A percentile compares a stretch with the other conserved stretches of the same genome.
Evolutionary conservation across 371 early-diverging fungal species (phyloP).

Genomic region (Syncephalis plumigaleata): DNA sequence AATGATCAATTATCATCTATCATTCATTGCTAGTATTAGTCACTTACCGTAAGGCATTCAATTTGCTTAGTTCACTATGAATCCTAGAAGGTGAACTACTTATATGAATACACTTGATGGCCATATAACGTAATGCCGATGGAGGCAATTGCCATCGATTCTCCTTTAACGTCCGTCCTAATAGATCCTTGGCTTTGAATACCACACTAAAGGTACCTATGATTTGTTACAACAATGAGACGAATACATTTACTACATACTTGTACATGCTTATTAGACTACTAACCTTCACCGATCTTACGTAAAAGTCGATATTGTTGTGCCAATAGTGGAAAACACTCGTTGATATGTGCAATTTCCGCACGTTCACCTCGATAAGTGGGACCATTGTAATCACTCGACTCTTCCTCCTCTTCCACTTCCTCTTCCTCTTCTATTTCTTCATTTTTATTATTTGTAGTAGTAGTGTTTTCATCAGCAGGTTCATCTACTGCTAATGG

Average conservation of each 20-base stretch:
- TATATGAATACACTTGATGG: constrained; percentile 82
- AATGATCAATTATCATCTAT: not conserved
- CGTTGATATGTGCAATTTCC: constrained; percentile 22
- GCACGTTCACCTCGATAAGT: constrained; percentile 8
- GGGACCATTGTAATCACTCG: not conserved
- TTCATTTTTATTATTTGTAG: no score
- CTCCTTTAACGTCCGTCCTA: not conserved
- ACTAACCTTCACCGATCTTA: constrained; percentile 57
- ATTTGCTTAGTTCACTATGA: constrained; percentile 71
- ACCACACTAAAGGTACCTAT: constrained; percentile 92
- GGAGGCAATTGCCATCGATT: constrained; percentile 1
- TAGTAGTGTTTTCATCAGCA: no score
- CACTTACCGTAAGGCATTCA: constrained; percentile 47
- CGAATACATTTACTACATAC: not conserved
- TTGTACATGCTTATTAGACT: not conserved
- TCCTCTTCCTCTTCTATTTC: no score
- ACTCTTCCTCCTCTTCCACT: not conserved
- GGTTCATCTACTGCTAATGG: no score
- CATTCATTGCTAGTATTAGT: not conserved
- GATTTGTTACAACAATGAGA: not conserved
- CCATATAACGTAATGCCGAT: constrained; percentile 31
- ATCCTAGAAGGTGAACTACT: constrained; percentile 77
- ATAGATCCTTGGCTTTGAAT: constrained; percentile 78
- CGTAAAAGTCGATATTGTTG: constrained; percentile 42
- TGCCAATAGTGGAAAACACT: constrained; percentile 26